A percentile compares a stretch with the other conserved stretches of the same genome.
Conservation (phyloP, 2,329 filamentous ascomycete genomes). For the Whalleya microplaca region DNA sequence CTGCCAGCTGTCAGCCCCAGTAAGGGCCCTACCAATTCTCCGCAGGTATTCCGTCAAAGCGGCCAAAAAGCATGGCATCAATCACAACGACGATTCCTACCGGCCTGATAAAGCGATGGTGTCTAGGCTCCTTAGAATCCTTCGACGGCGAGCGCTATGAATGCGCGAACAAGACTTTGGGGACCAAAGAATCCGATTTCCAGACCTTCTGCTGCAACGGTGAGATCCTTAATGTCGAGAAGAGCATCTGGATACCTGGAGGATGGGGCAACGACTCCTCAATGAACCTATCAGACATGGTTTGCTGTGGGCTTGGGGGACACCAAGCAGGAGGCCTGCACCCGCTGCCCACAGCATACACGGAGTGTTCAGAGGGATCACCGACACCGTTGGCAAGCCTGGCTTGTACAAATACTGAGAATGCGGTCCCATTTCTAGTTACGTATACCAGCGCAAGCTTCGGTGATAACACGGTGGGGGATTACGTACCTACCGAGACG, state of each 20-base stretch:
- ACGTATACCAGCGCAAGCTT: slow-evolving; percentile 20
- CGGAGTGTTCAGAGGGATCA: slow-evolving; percentile 8
- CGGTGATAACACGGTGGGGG: slow-evolving; percentile 9
- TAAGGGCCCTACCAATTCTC: neutral
- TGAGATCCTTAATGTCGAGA: slow-evolving; percentile 10
- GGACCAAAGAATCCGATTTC: slow-evolving; percentile 11
- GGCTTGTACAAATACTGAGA: slow-evolving; percentile 18
- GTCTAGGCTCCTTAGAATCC: neutral
- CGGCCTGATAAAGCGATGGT: slow-evolving; percentile 15
- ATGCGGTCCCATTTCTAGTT: slow-evolving; percentile 13
- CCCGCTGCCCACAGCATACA: slow-evolving; percentile 7
- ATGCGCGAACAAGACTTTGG: slow-evolving; percentile 13
- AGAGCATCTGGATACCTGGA: slow-evolving; percentile 9
- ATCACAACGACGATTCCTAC: slow-evolving; percentile 21
- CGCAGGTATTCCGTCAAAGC: neutral
- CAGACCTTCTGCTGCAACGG: slow-evolving; percentile 27
- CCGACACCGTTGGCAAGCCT: slow-evolving; percentile 22
- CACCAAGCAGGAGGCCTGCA: slow-evolving; percentile 7
- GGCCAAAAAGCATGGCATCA: slow-evolving; percentile 15
- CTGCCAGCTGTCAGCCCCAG: neutral
- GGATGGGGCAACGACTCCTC: slow-evolving; percentile 2
- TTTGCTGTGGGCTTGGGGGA: slow-evolving; percentile 15
- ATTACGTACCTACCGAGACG: slow-evolving; percentile 14
- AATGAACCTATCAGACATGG: slow-evolving; percentile 17
- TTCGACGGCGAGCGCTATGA: slow-evolving; percentile 6